Percentiles rank a stretch among this genome's conserved stretches.
These are phyloP conservation scores for Striga hermonthica DNA, from an alignment of 305 asterid genomes.

Conservation along the genomic window DNA sequence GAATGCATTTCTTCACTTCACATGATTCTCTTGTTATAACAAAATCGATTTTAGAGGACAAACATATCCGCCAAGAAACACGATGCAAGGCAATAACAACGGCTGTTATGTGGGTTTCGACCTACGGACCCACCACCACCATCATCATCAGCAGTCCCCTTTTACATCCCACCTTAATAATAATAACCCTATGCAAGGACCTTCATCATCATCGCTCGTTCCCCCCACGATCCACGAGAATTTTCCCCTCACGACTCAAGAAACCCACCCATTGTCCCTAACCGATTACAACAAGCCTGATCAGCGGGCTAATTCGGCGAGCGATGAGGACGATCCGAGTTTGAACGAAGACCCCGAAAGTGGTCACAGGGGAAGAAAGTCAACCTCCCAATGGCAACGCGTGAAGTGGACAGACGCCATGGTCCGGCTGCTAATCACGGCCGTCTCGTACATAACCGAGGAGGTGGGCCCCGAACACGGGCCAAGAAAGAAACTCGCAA, in stretches of 20 bases:
- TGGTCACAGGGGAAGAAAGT: conserved; percentile 47
- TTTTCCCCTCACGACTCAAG: conserved; percentile 54
- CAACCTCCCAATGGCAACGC: conserved; percentile 62
- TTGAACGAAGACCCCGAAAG: conserved; percentile 41
- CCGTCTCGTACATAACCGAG: conserved; percentile 76
- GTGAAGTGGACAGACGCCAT: conserved; percentile 82
- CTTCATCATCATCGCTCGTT: conserved; percentile 32
- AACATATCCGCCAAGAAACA: conserved; percentile 46
- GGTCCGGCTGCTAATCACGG: conserved; percentile 72
- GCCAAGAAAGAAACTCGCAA: conserved; percentile 45
- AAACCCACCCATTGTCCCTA: conserved; percentile 39
- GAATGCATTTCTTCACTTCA: conserved; percentile 34
- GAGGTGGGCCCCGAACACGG: conserved; percentile 44
- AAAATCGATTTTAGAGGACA: conserved; percentile 43
- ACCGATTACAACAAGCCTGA: conserved; percentile 46
- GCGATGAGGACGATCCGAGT: conserved; percentile 76
- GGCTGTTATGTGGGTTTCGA: conserved; percentile 52
- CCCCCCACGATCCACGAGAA: conserved; percentile 41
- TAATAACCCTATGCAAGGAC: conserved; percentile 39
- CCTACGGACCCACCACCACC: conserved; percentile 49
- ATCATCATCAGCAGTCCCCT: conserved; percentile 47
- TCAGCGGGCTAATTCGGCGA: conserved; percentile 40
- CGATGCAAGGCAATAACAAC: conserved; percentile 42
- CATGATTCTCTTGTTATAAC: conserved; percentile 9
- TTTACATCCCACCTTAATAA: conserved; percentile 39